These are phyloP conservation scores for Otatea glauca DNA, from an alignment of 176 grass and related monocot species.

Conservation along the genomic window DNA sequence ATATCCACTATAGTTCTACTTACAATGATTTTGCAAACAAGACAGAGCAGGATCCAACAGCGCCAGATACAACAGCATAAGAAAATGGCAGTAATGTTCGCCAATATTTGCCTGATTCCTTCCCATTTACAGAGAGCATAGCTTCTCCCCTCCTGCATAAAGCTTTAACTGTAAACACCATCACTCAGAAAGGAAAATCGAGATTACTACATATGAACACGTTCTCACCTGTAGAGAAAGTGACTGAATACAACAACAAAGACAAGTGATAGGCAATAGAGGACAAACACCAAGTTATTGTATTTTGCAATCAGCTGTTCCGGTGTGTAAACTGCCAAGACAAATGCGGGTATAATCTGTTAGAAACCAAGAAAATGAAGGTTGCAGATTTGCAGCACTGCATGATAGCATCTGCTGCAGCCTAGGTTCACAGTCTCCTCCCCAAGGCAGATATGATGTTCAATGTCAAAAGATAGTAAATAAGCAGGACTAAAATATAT, in stretches of 20 bases:
- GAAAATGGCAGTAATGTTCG: conserved; percentile 85
- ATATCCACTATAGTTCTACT: too few species aligned
- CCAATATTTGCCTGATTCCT: conserved; percentile 57
- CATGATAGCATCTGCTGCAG: conserved; percentile 18
- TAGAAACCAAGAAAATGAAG: background rate
- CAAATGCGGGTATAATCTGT: background rate
- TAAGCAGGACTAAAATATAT: too few species aligned
- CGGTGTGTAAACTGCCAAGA: conserved; percentile 79
- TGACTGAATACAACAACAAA: conserved; percentile 77
- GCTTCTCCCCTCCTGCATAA: conserved; percentile 73
- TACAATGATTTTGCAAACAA: conserved; percentile 94
- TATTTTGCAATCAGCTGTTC: conserved; percentile 88
- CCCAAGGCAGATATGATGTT: too few species aligned
- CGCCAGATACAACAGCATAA: conserved; percentile 91
- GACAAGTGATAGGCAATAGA: conserved; percentile 85
- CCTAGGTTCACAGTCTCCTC: conserved; percentile 2
- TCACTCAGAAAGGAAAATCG: conserved; percentile 3
- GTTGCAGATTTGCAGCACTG: background rate
- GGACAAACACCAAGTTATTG: conserved; percentile 89
- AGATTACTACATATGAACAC: conserved; percentile 10
- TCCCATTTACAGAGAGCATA: background rate
- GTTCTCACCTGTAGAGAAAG: conserved; percentile 83
- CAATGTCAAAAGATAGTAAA: too few species aligned
- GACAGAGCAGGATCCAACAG: conserved; percentile 90
- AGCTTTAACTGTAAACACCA: conserved; percentile 22